Evolutionary conservation across 208 protist genomes (phyloP).

Genomic region (Crithidia brevicula): DNA sequence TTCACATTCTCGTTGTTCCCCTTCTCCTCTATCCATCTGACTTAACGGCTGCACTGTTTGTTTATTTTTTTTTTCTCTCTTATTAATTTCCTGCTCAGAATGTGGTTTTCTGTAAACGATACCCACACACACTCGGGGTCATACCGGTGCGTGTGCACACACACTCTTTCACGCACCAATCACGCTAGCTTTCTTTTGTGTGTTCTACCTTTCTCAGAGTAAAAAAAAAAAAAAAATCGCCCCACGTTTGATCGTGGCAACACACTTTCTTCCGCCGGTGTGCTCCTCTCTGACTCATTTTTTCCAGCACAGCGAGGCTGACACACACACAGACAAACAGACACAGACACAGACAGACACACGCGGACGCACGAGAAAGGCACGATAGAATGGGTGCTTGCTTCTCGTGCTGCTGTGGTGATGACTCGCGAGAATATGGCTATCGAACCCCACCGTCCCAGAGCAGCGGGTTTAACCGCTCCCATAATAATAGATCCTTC

Average conservation of each 20-base stretch:
- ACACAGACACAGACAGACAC: not conserved
- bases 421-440: not conserved
- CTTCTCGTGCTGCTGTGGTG: slow-evolving; percentile 35
- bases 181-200: not conserved
- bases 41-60: too few species aligned
- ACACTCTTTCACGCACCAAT: too few species aligned
- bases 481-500: slow-evolving; percentile 13
- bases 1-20: not conserved
- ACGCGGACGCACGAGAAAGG: not conserved
- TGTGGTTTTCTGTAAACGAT: too few species aligned
- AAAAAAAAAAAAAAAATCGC: not conserved
- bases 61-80: slow-evolving; percentile 8
- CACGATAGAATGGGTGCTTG: slow-evolving; percentile 8
- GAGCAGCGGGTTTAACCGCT: slow-evolving; percentile 1
- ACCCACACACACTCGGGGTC: too few species aligned
- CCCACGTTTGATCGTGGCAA: too few species aligned
- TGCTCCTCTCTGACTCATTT: too few species aligned
- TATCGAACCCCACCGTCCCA: slow-evolving; percentile 3
- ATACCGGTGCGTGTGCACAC: too few species aligned
- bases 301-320: too few species aligned
- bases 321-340: not conserved
- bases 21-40: slow-evolving; percentile 1
- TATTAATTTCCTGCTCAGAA: too few species aligned
- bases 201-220: not conserved
- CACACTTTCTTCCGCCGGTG: too few species aligned